phyloP scores from a whole-genome alignment of 768 basidiomycete species.

The Roridomyces roridus region DNA sequence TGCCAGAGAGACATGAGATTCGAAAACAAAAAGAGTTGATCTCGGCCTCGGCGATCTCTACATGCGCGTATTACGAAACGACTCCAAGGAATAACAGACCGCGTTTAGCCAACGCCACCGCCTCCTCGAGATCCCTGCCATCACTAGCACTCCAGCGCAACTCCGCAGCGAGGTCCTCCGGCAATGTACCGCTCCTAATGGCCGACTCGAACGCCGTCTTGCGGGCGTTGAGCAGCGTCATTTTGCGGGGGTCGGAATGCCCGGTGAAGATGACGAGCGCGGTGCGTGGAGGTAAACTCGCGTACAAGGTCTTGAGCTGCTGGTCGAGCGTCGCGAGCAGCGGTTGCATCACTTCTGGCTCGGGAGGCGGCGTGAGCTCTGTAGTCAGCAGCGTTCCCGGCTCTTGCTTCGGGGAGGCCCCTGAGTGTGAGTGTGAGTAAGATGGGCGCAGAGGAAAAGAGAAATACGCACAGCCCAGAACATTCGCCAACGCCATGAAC shows the following conservation, averaged over 20 bases:
- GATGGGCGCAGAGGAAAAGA: no score
- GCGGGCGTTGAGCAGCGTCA: conserved; percentile 74
- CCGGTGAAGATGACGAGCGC: conserved; percentile 89
- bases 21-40: no score
- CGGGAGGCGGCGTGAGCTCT: conserved; percentile 34
- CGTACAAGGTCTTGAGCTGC: conserved; percentile 67
- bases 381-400: conserved; percentile 35
- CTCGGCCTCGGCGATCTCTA: no score
- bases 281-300: conserved; percentile 75
- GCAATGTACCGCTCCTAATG: conserved; percentile 52
- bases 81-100: conserved; percentile 86
- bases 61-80: conserved; percentile 9
- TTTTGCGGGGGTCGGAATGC: conserved; percentile 84
- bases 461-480: conserved; percentile 85
- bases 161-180: conserved; percentile 60
- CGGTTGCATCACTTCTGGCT: conserved; percentile 39
- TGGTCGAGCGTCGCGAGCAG: conserved; percentile 61
- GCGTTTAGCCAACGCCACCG: conserved; percentile 77
- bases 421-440: no score
- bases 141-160: conserved; percentile 80
- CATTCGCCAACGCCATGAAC: conserved; percentile 80
- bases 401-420: conserved; percentile 64
- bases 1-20: no score
- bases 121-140: conserved; percentile 79
- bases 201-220: conserved; percentile 81